Base-by-base conservation (phyloP, 108 stramenopile species). In the Epithemia pelagica region DNA sequence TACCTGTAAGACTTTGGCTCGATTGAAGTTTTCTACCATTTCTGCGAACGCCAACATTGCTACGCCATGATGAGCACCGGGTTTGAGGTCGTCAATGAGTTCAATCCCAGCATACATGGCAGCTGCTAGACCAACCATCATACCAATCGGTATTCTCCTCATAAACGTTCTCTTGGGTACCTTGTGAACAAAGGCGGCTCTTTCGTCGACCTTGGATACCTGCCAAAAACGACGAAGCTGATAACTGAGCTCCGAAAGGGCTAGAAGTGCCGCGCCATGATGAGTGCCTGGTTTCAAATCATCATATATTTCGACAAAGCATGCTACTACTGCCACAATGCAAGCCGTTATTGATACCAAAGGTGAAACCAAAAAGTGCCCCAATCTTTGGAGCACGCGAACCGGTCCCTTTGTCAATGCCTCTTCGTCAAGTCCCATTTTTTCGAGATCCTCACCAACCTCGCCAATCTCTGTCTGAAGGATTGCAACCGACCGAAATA, bases 21-120 rank as follows among this genome's bases (percentile, higher is more conserved):
- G 57, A 59, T 59, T 59, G 29, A 68, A 19, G 2, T 59, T 59
- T 37, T 59, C 30, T 3, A 68, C 30, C 18, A 68, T 3, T 26
- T 68, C 58, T 25, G 67, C 67, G 8, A 68, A 19, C 18, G 67
- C 58, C 30, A 68, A 26, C 0, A 68, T 30, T 5, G 67, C 67
- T 15, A 68, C 28, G 7, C 54, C 67, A 31, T 68, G 67, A 32
- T 68, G 67, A 20, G 58, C 67, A 22, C 67, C 58, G 20, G 67
- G 67, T 32, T 32, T 24, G 15, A 58, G 0, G 31, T 68, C 67
- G 31, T 58, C 67, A 0, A 32, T 37, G 5, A 68, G 7, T 59
- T 68, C 67, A 31, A 30, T 32, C 28, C 27, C 2, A 0, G 58
- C 67, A 23, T 25, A 68, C 23, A 58, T 7, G 22, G 67, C 67